Evolutionary conservation across 331 rosid species (phyloP), one percentile per base, ranked within the genome.

Genomic region (Saraca asoca): DNA sequence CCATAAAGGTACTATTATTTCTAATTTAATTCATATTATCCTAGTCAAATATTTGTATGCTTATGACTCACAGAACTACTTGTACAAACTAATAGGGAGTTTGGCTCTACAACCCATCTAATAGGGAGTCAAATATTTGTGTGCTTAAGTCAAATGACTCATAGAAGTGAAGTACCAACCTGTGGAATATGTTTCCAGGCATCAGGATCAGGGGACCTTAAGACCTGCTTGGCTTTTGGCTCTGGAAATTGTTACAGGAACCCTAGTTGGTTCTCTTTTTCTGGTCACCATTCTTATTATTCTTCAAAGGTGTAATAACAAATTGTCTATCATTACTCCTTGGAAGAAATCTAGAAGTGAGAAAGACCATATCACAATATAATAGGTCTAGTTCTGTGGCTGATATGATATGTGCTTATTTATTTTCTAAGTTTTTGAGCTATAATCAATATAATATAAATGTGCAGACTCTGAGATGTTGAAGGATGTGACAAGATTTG

Each of bases 201-300:
- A 83, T 78, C 91, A 58, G 13, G n/a, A n/a, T n/a, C n/a, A n/a
- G n/a, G 60, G 69, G 42, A 15, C 77, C 5, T 81, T 95, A 34
- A 85, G 74, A 85, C 99, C 99, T 70, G 53, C 71, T 61, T 94
- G 99, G 99, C 90, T 90, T 73, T 75, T 94, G 75, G 82, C 86
- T 75, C 82, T 94, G 60, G 97, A 94, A 82, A 73, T 90, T 58
- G 80, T 82, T 58, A 80, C 95, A 14, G 99, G 96, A 84, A 77
- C 82, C 79, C 76, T 87, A 78, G 86, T 78, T 9, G 87, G 92
- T 69, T 86, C 85, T 64, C 64, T 94, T 73, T 79, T 88, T 51
- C 64, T 90, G 62, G 69, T 94, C 37, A 95, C 83, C 55, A 70
- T 74, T 75, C 75, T 94, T 59, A 80, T 92, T 41, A 85, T 83